Evolutionary conservation across 305 asterid species (phyloP), one percentile per base, ranked within the genome.

Genomic region (Salvia sclarea): DNA sequence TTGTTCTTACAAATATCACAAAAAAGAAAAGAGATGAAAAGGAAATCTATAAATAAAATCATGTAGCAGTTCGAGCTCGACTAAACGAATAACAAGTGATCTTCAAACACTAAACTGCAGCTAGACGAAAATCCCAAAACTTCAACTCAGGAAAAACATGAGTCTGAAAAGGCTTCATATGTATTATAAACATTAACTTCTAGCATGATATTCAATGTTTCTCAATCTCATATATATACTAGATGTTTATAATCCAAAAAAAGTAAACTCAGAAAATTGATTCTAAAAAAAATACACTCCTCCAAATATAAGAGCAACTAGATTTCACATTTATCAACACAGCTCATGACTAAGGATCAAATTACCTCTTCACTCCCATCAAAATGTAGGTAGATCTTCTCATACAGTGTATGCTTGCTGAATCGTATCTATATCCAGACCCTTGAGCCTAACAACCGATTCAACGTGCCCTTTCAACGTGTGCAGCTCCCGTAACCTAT

Each of bases 381-480:
- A 31, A 49, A 41, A n/a, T 18, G 21, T 20, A 30, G 49, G 40
- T 12, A 28, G 54, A 33, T 62, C 76, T 72, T 75, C 74, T 87
- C 87, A 89, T 43, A 89, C 96, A 0, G 96, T 87, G 80, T 89
- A 89, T 8, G 95, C 63, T 75, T 89, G 96, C 76, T 89, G 95
- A 68, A 89, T 89, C 0, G 95, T 87, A 49, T 89, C 96, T 8
- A 89, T 89, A 60, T 89, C 96, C 4, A 89, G 95, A 54, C 96
- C 95, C 83, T 89, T 89, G 78, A 89, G 78, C 67, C 86, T 79
- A 77, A 89, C 95, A 28, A 89, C 94, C 2, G 96, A 89, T 70
- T 89, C 96, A 12, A 89, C 96, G 40, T 87, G 96, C 41, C 95
- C 96, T 63, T 89, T 89, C 64, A 89, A 76, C 5, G 96, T 89